Evolutionary conservation across 73 alveolate genomes (phyloP).

Genomic region (Diophrys sp.): DNA sequence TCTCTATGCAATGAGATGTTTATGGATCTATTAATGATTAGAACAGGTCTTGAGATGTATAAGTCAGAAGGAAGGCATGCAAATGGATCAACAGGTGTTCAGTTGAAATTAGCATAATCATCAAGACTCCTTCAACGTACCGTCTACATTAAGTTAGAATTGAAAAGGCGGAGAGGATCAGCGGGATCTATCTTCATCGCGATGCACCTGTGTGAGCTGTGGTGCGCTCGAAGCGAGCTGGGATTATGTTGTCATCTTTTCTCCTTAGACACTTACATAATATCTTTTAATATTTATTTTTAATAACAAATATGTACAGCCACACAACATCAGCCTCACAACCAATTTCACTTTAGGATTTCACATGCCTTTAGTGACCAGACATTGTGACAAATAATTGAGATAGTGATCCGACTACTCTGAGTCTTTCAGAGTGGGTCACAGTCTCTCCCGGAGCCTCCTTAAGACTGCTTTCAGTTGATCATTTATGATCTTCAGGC

Average conservation of each 20-base stretch:
- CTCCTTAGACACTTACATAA: neutral
- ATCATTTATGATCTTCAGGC: neutral
- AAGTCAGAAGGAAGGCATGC: conserved; percentile 3
- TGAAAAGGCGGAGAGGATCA: neutral
- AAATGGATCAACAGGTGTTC: neutral
- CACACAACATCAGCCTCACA: neutral
- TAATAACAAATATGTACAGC: neutral
- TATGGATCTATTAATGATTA: too few species aligned
- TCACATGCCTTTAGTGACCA: neutral
- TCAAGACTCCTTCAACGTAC: neutral
- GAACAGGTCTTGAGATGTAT: too few species aligned
- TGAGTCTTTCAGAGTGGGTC: neutral
- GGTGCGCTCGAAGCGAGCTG: conserved; percentile 5
- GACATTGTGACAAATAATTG: neutral
- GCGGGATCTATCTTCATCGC: neutral
- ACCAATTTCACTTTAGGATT: neutral
- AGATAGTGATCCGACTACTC: neutral
- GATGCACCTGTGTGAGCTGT: neutral
- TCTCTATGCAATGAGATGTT: too few species aligned
- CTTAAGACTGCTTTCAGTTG: conserved; percentile 1
- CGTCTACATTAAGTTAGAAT: too few species aligned
- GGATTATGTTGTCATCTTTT: neutral
- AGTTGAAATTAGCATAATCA: neutral
- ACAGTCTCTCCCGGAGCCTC: neutral
- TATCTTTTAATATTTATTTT: neutral